These are phyloP conservation scores for Metarhizium robertsii DNA, from an alignment of 2,329 filamentous ascomycete species.

Conservation along the genomic window DNA sequence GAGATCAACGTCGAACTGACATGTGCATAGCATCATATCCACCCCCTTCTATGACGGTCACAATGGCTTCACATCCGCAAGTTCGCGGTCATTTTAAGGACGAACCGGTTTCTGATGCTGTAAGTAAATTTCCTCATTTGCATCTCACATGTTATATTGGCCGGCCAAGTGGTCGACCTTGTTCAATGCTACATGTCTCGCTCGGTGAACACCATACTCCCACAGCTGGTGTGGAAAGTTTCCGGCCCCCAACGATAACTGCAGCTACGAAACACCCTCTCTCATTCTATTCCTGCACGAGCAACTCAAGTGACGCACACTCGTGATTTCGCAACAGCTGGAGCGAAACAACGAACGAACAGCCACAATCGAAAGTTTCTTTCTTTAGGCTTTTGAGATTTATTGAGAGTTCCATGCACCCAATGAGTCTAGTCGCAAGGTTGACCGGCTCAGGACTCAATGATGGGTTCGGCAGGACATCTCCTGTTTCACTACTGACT, in stretches of 20 bases:
- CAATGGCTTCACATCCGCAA: conserved; percentile 12
- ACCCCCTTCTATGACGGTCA: conserved; percentile 9
- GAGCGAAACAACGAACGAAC: not conserved
- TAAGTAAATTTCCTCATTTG: conserved; percentile 5
- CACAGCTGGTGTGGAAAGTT: not conserved
- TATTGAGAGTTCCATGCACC: not conserved
- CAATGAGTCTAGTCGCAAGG: conserved; percentile 11
- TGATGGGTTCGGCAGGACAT: conserved; percentile 10
- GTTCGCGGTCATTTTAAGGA: conserved; percentile 12
- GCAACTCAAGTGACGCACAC: conserved; percentile 3
- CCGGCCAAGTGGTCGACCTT: conserved; percentile 2
- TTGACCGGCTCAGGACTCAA: conserved; percentile 11
- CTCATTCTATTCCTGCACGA: not conserved
- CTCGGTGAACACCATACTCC: not conserved
- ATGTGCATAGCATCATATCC: not conserved
- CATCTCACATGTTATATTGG: not conserved
- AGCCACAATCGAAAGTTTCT: not conserved
- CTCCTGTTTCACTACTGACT: conserved; percentile 14
- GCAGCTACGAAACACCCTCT: not conserved
- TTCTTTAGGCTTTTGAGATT: not conserved
- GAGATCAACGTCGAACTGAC: not conserved
- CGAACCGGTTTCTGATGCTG: conserved; percentile 8
- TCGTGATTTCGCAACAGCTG: not conserved
- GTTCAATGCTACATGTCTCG: conserved; percentile 1
- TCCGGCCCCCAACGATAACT: not conserved